Evolutionary conservation across 2,329 filamentous ascomycete species (phyloP).

Genomic region (Seiridium cupressi): DNA sequence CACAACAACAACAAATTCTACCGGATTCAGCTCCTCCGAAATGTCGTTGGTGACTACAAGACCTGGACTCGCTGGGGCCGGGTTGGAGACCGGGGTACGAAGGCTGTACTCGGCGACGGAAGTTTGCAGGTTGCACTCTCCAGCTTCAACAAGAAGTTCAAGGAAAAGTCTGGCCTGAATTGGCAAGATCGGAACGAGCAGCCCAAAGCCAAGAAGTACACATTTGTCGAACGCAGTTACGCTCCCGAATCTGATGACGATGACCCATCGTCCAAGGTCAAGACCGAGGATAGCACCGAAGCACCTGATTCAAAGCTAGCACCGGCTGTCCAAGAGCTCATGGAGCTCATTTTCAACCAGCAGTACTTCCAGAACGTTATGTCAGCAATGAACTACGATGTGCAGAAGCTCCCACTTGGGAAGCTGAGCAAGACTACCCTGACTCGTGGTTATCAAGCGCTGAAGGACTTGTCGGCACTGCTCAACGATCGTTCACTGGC

Average conservation of each 20-base stretch:
- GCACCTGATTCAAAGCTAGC: conserved; percentile 23
- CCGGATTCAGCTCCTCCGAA: conserved; percentile 58
- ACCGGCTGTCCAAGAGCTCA: conserved; percentile 60
- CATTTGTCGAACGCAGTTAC: conserved; percentile 78
- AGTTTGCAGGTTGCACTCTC: conserved; percentile 41
- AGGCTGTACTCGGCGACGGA: conserved; percentile 39
- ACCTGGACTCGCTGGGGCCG: conserved; percentile 82
- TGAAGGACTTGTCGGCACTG: conserved; percentile 72
- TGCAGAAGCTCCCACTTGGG: conserved; percentile 76
- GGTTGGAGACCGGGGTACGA: conserved; percentile 61
- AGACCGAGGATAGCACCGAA: conserved; percentile 19
- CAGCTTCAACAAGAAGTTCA: conserved; percentile 61
- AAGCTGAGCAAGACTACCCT: conserved; percentile 82
- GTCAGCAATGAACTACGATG: conserved; percentile 67
- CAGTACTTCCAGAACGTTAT: conserved; percentile 68
- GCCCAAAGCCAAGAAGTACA: conserved; percentile 69
- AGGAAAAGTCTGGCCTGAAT: conserved; percentile 55
- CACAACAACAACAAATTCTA: conserved; percentile 86
- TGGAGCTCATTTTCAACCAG: conserved; percentile 82
- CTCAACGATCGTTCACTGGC: conserved; percentile 54
- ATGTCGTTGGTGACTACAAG: conserved; percentile 40
- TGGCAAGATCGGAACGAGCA: conserved; percentile 53
- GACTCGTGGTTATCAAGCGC: conserved; percentile 67
- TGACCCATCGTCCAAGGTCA: conserved; percentile 21
- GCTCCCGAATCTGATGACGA: conserved; percentile 55